Evolutionary conservation across 1,139 yeast genomes (phyloP).

Genomic region (Blastobotrys arbuscula): DNA sequence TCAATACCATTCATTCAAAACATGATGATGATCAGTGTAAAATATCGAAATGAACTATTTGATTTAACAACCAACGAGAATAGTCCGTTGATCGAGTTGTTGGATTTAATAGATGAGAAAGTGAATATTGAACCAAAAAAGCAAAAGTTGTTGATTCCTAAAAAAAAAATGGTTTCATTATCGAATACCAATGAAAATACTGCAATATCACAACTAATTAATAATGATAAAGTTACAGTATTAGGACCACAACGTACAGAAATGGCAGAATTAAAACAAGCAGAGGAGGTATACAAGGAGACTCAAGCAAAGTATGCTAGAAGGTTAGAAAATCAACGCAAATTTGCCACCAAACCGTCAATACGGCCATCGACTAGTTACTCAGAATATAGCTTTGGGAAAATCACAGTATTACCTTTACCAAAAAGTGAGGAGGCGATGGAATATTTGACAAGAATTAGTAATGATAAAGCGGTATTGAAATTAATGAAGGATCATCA

Average conservation of each 20-base stretch:
- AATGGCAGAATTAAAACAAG: constrained; percentile 18
- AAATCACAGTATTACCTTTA: constrained; percentile 32
- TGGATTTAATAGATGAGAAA: constrained; percentile 25
- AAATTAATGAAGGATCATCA: constrained; percentile 36
- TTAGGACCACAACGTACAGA: not conserved
- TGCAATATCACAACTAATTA: not conserved
- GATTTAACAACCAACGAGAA: constrained; percentile 15
- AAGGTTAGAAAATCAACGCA: constrained; percentile 8
- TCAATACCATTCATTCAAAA: no score
- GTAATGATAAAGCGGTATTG: constrained; percentile 34
- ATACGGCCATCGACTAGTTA: constrained; percentile 4
- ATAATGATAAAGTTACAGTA: not conserved
- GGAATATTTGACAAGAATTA: constrained; percentile 30
- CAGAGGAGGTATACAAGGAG: constrained; percentile 24
- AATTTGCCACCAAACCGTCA: constrained; percentile 4
- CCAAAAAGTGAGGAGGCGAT: constrained; percentile 32
- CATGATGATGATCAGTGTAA: not conserved
- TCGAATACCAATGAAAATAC: constrained; percentile 12
- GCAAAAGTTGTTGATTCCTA: constrained; percentile 31
- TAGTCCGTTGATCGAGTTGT: constrained; percentile 21
- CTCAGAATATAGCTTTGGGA: constrained; percentile 31
- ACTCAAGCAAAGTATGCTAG: constrained; percentile 15
- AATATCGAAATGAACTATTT: not conserved
- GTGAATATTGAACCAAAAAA: constrained; percentile 27
- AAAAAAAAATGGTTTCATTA: constrained; percentile 25